phyloP scores from a whole-genome alignment of 2,329 filamentous ascomycete species.

The Fusarium verrucosum region DNA sequence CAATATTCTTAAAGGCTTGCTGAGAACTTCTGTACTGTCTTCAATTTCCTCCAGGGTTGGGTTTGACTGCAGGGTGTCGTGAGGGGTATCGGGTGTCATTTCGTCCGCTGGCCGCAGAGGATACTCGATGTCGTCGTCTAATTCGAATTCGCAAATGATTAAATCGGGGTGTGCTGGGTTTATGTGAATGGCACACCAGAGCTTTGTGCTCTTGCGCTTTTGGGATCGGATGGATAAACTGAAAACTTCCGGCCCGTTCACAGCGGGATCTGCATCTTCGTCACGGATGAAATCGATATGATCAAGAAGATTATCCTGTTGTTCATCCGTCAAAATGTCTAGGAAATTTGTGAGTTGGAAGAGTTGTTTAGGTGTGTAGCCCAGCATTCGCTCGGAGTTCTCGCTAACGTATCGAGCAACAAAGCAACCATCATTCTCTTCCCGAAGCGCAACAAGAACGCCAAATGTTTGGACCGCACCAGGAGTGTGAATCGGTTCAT shows the following conservation, averaged over 20 bases:
- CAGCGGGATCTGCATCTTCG: slow-evolving; percentile 77
- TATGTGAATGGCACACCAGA: slow-evolving; percentile 90
- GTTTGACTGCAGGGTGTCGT: slow-evolving; percentile 77
- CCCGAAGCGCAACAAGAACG: slow-evolving; percentile 76
- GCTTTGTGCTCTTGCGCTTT: slow-evolving; percentile 66
- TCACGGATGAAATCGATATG: slow-evolving; percentile 90
- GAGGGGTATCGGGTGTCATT: slow-evolving; percentile 67
- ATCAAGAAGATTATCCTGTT: slow-evolving; percentile 83
- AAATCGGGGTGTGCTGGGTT: slow-evolving; percentile 73
- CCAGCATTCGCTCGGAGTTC: slow-evolving; percentile 78
- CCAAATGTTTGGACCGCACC: slow-evolving; percentile 86
- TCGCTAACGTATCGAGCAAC: slow-evolving; percentile 80
- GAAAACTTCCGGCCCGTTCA: slow-evolving; percentile 87
- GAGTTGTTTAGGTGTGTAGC: slow-evolving; percentile 78
- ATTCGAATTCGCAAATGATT: slow-evolving; percentile 87
- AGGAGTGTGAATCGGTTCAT: slow-evolving; percentile 89
- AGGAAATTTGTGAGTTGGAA: slow-evolving; percentile 80
- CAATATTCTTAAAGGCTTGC: slow-evolving; percentile 79
- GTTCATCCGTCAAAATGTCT: slow-evolving; percentile 85
- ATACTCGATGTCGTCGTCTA: slow-evolving; percentile 77
- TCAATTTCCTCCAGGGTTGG: slow-evolving; percentile 78
- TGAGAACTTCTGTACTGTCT: slow-evolving; percentile 79
- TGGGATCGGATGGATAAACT: slow-evolving; percentile 75
- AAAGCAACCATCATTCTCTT: slow-evolving; percentile 73
- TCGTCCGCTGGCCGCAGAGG: slow-evolving; percentile 73